These are phyloP conservation scores for Fusarium longipes DNA, from an alignment of 2,329 filamentous ascomycete genomes.

Conservation along the genomic window DNA sequence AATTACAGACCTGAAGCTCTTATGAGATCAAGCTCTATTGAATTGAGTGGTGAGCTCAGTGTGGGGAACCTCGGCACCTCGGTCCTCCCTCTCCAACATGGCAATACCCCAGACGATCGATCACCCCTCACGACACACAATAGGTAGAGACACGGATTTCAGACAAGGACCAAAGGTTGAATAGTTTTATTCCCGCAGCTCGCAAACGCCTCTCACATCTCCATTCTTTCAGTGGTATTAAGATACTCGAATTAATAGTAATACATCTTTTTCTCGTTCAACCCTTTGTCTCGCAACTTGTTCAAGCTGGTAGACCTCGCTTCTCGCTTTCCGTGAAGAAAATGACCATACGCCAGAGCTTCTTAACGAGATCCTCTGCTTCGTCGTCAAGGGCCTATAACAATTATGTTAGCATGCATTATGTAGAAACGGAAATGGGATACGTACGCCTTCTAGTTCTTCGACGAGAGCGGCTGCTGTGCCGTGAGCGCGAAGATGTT, in stretches of 20 bases:
- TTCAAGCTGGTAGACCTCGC: constrained; percentile 78
- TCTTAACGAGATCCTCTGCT: constrained; percentile 92
- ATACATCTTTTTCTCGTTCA: constrained; percentile 30
- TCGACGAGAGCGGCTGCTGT: constrained; percentile 84
- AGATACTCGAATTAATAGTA: constrained; percentile 26
- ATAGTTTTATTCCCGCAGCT: constrained; percentile 23
- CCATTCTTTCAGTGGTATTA: constrained; percentile 25
- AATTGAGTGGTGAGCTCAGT: constrained; percentile 30
- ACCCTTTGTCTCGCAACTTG: background rate
- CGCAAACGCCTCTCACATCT: constrained; percentile 18
- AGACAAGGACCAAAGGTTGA: constrained; percentile 2
- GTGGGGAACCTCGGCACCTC: constrained; percentile 50
- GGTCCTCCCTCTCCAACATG: constrained; percentile 28
- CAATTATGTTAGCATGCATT: constrained; percentile 35
- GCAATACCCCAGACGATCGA: constrained; percentile 23
- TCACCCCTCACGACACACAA: constrained; percentile 23
- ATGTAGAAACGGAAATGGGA: constrained; percentile 1
- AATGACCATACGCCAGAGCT: constrained; percentile 98
- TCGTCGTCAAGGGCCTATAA: constrained; percentile 88
- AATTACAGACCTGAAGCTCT: constrained; percentile 5
- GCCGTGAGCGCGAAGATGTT: constrained; percentile 81
- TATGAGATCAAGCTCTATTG: constrained; percentile 11
- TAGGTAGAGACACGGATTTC: background rate
- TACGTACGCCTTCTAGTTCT: constrained; percentile 82
- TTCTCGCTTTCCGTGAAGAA: constrained; percentile 98